phyloP scores from a whole-genome alignment of 2,329 filamentous ascomycete genomes.

The Colletotrichum sp. region DNA sequence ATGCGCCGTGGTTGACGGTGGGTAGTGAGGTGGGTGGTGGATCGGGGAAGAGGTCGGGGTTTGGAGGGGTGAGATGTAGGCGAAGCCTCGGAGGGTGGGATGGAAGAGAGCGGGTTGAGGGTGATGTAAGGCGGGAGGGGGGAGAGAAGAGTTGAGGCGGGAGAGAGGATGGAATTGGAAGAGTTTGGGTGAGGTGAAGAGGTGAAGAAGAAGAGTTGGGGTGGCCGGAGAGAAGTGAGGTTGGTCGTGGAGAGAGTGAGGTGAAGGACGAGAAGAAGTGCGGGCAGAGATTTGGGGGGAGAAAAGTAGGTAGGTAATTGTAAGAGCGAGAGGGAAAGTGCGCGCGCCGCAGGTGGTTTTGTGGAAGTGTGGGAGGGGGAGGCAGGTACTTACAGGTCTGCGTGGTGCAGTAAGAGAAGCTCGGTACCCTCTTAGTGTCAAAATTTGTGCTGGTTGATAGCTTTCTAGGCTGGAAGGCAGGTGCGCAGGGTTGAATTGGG shows the following conservation, averaged over 20 bases:
- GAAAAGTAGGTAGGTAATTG: conserved; percentile 26
- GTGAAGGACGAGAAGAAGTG: conserved; percentile 23
- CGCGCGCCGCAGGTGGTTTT: neutral
- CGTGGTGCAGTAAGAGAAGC: neutral
- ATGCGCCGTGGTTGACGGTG: neutral
- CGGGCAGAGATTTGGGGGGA: conserved; percentile 31
- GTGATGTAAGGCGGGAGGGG: conserved; percentile 1
- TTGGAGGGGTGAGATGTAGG: conserved; percentile 22
- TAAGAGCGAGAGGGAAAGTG: conserved; percentile 27
- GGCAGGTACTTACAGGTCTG: neutral
- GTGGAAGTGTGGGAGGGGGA: neutral
- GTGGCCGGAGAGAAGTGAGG: conserved; percentile 23
- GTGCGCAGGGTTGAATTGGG: neutral
- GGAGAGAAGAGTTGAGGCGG: conserved; percentile 22
- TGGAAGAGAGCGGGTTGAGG: conserved; percentile 13
- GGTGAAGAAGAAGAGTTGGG: conserved; percentile 28
- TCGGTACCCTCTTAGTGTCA: neutral
- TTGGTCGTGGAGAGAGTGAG: conserved; percentile 28
- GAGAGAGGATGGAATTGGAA: conserved; percentile 28
- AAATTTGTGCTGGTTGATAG: neutral
- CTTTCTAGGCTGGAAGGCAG: neutral
- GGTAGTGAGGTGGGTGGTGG: conserved; percentile 14
- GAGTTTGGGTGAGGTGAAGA: conserved; percentile 28
- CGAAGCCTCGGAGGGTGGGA: conserved; percentile 17
- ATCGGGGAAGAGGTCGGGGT: conserved; percentile 1